Percentiles rank a stretch among this genome's conserved stretches.
These are phyloP conservation scores for Ganoderma sp. DNA, from an alignment of 1,284 basidiomycete species.

Conservation along the genomic window DNA sequence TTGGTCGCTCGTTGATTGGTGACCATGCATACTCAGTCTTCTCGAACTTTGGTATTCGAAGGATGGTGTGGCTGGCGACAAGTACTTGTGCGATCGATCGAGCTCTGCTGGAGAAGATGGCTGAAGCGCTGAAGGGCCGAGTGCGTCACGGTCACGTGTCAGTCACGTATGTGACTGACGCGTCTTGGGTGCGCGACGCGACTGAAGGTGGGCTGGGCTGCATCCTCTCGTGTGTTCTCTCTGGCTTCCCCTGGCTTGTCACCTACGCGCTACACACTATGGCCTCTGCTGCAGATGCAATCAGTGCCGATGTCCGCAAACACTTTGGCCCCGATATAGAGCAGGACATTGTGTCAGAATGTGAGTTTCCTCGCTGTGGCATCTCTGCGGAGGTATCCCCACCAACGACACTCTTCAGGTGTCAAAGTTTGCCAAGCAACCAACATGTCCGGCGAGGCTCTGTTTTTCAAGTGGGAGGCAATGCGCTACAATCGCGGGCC, in stretches of 20 bases:
- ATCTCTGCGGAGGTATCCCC: too few relatives aligned
- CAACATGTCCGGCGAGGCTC: constrained; percentile 57
- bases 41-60: too few relatives aligned
- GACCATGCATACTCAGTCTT: too few relatives aligned
- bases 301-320: not conserved
- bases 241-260: not conserved
- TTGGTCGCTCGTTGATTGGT: too few relatives aligned
- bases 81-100: too few relatives aligned
- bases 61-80: too few relatives aligned
- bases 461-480: constrained; percentile 79
- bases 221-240: not conserved
- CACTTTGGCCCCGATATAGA: constrained; percentile 4
- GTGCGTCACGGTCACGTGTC: not conserved
- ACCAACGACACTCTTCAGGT: constrained; percentile 48
- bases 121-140: too few relatives aligned
- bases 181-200: constrained; percentile 1
- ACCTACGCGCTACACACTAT: not conserved
- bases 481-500: constrained; percentile 48
- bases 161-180: not conserved
- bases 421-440: constrained; percentile 69
- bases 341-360: constrained; percentile 10
- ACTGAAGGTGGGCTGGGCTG: not conserved
- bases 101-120: too few relatives aligned
- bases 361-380: constrained; percentile 11
- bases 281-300: not conserved